Evolutionary conservation across 495 filamentous ascomycete genomes (phyloP).

Genomic region (Chaetomium cochliodes): DNA sequence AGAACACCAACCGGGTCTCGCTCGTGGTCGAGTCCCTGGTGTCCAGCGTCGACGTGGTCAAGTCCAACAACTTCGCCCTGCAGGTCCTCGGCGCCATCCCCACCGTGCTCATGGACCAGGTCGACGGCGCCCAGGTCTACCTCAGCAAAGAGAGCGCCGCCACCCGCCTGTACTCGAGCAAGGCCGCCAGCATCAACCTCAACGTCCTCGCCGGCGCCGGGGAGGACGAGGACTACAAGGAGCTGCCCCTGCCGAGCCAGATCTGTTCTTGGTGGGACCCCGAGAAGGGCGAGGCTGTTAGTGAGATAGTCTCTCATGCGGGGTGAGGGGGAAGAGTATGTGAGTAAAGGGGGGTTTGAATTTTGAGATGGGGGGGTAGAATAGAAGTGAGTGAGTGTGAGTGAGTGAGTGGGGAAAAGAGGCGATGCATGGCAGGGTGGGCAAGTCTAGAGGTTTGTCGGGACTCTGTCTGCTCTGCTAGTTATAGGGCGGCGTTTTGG

Average conservation of each 20-base stretch:
- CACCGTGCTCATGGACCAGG: constrained; percentile 85
- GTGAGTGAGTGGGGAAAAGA: no score
- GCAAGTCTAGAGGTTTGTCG: neutral
- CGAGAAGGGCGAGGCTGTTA: constrained; percentile 67
- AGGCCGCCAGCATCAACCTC: constrained; percentile 79
- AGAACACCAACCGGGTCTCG: constrained; percentile 80
- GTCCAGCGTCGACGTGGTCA: constrained; percentile 89
- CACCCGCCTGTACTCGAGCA: constrained; percentile 84
- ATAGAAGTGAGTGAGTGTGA: neutral
- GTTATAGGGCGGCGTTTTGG: neutral
- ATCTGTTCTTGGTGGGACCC: constrained; percentile 72
- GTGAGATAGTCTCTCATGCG: constrained; percentile 84
- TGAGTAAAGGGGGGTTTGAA: neutral
- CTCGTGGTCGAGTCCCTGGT: constrained; percentile 89
- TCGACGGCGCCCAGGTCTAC: constrained; percentile 86
- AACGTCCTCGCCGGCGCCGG: constrained; percentile 69
- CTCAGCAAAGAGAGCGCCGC: constrained; percentile 70
- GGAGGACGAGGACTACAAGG: constrained; percentile 72
- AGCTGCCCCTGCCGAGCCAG: constrained; percentile 85
- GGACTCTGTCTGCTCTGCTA: neutral
- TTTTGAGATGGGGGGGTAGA: neutral
- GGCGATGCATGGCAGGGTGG: no score
- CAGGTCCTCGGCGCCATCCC: constrained; percentile 75
- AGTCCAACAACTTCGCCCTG: constrained; percentile 85
- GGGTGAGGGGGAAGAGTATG: neutral